Base-by-base conservation (phyloP, 257 asterid species). In the Paulownia fortunei region DNA sequence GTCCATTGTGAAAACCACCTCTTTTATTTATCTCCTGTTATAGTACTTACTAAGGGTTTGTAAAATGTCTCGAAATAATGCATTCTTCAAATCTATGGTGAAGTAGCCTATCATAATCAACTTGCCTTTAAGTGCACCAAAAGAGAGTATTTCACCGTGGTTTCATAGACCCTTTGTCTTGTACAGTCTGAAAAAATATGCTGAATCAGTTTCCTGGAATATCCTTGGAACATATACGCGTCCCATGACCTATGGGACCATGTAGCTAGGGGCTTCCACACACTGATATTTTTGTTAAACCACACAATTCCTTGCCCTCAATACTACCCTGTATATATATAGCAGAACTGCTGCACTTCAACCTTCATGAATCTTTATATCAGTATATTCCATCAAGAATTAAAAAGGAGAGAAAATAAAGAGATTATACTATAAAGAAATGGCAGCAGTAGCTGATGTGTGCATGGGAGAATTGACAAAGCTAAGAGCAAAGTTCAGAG, bases 401-500 rank as follows among this genome's bases (percentile, higher is more conserved):
- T 47, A 46, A 8, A 27, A 81, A 24, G n/a, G 42, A 15, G 37
- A 44, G 12, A 36, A 30, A 44, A 16, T 39, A 15, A 41, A 52
- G 6, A 5, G 7, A 18, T n/a, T 30, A 56, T 55, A 39, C 13
- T 19, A 13, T 10, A 52, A 44, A 41, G 71, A 54, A 86, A 88
- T 88, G 90, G 90, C 90, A 79, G 84, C 87, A 41, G 84, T 84
- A 39, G 96, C 81, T 51, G 91, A 86, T 71, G 86, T 73, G 32
- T 88, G 96, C 82, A 77, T 88, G 46, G 90, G 82, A 63, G 94
- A 89, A 78, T 60, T 88, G 1, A 77, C 84, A 15, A 92, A 87
- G 92, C 79, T 88, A 0, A 86, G 83, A 32, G 88, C 86, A 30
- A 89, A 86, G 77, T 85, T 89, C 27, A 75, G 74, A 44, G 74